A percentile compares a stretch with the other conserved stretches of the same genome.
phyloP scores from a whole-genome alignment of 495 filamentous ascomycete species.

The Pyrenula aspistea region DNA sequence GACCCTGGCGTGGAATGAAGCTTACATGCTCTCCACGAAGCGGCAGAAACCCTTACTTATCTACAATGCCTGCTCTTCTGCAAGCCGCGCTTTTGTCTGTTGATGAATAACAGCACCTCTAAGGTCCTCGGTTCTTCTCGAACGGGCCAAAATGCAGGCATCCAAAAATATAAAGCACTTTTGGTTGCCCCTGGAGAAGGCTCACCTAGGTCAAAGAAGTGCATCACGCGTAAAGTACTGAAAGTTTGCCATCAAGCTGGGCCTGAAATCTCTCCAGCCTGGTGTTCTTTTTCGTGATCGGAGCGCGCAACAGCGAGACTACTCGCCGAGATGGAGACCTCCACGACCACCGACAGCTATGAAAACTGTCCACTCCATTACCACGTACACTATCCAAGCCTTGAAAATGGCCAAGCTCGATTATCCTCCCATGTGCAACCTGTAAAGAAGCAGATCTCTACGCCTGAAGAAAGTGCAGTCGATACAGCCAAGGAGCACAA shows the following conservation, averaged over 20 bases:
- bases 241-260: not conserved
- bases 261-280: not conserved
- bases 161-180: not conserved
- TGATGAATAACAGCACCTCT: not conserved
- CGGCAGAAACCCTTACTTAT: no score
- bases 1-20: no score
- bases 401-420: slow-evolving; percentile 1
- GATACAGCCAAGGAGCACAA: not conserved
- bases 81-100: no score
- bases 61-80: no score
- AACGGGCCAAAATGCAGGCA: not conserved
- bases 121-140: not conserved
- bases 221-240: not conserved
- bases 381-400: not conserved
- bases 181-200: not conserved
- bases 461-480: not conserved
- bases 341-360: not conserved
- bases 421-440: slow-evolving; percentile 1
- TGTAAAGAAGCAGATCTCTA: slow-evolving; percentile 1
- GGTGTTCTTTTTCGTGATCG: not conserved
- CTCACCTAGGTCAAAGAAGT: not conserved
- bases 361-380: not conserved
- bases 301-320: not conserved
- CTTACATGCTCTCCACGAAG: no score
- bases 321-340: not conserved